A percentile compares a stretch with the other conserved stretches of the same genome.
These are phyloP conservation scores for Neonectria hederae DNA, from an alignment of 2,329 filamentous ascomycete genomes.

Conservation along the genomic window DNA sequence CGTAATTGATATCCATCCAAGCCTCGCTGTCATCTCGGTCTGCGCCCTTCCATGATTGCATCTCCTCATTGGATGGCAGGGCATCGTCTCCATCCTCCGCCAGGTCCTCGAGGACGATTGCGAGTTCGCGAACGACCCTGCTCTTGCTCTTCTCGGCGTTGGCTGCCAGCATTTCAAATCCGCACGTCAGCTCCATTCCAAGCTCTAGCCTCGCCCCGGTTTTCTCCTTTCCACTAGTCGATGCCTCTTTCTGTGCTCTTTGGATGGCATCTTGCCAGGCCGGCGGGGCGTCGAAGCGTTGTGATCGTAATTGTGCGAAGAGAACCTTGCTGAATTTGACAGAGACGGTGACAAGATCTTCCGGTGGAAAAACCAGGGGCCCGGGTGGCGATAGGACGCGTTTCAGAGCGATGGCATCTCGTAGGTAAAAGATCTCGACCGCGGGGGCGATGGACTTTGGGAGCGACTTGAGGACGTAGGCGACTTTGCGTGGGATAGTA, in stretches of 20 bases:
- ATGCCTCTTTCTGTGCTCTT: constrained; percentile 29
- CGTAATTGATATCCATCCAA: constrained; percentile 93
- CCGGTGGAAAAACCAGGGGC: constrained; percentile 73
- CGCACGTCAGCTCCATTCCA: constrained; percentile 90
- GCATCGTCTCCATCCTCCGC: constrained; percentile 71
- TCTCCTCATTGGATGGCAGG: constrained; percentile 79
- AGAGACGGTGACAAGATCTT: constrained; percentile 82
- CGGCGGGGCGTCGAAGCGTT: constrained; percentile 76
- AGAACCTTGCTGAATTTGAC: constrained; percentile 87
- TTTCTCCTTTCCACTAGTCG: constrained; percentile 28
- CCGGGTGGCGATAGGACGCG: constrained; percentile 67
- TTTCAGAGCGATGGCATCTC: constrained; percentile 81
- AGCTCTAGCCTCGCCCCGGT: constrained; percentile 62
- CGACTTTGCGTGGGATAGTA: constrained; percentile 82
- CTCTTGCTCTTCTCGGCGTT: constrained; percentile 75
- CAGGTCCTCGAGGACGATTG: constrained; percentile 79
- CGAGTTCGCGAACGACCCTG: constrained; percentile 76
- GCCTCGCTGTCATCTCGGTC: constrained; percentile 81
- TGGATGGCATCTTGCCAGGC: constrained; percentile 54
- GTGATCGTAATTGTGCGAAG: constrained; percentile 89
- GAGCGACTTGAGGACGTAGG: constrained; percentile 78
- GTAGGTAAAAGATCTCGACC: constrained; percentile 90
- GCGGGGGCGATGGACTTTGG: constrained; percentile 83
- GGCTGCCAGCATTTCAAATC: constrained; percentile 86
- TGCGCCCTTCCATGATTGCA: constrained; percentile 71